Percentiles rank a stretch among this genome's conserved stretches.
These are phyloP conservation scores for Petunia secreta DNA, from an alignment of 257 asterid genomes.

Conservation along the genomic window DNA sequence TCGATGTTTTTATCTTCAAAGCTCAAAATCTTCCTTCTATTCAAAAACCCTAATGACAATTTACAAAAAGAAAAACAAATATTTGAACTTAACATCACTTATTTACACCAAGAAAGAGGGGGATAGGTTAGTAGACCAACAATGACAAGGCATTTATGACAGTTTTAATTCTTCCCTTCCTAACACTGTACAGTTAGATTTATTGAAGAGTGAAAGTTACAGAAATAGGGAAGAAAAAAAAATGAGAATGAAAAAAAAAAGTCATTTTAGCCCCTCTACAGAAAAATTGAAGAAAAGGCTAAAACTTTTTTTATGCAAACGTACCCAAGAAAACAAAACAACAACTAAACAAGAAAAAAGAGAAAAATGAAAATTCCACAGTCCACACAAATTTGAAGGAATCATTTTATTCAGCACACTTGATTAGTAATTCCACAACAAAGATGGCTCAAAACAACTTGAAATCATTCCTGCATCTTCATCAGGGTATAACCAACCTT, in stretches of 20 bases:
- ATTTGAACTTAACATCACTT: not conserved
- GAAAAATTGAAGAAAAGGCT: slow-evolving; percentile 21
- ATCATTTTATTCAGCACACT: not conserved
- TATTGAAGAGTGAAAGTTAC: slow-evolving; percentile 24
- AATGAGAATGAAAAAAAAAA: not conserved
- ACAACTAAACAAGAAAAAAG: too few species aligned
- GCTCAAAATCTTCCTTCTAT: not conserved
- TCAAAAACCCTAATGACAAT: not conserved
- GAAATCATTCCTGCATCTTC: slow-evolving; percentile 31
- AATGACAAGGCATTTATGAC: slow-evolving; percentile 32
- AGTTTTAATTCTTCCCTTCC: slow-evolving; percentile 20
- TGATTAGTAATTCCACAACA: slow-evolving; percentile 58
- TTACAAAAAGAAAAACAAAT: not conserved
- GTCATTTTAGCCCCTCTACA: slow-evolving; percentile 26
- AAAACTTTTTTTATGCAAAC: not conserved
- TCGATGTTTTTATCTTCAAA: not conserved
- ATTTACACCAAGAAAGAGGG: not conserved
- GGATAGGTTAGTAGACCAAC: slow-evolving; percentile 18
- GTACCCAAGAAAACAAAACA: too few species aligned
- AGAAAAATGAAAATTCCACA: not conserved
- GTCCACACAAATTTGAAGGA: slow-evolving; percentile 6
- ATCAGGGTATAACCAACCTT: slow-evolving; percentile 59
- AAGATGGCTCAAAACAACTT: slow-evolving; percentile 40
- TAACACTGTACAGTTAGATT: slow-evolving; percentile 43
- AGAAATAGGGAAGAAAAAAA: not conserved